Conservation (phyloP, 148 eudicot species). For the Rhododendron ovatum region DNA sequence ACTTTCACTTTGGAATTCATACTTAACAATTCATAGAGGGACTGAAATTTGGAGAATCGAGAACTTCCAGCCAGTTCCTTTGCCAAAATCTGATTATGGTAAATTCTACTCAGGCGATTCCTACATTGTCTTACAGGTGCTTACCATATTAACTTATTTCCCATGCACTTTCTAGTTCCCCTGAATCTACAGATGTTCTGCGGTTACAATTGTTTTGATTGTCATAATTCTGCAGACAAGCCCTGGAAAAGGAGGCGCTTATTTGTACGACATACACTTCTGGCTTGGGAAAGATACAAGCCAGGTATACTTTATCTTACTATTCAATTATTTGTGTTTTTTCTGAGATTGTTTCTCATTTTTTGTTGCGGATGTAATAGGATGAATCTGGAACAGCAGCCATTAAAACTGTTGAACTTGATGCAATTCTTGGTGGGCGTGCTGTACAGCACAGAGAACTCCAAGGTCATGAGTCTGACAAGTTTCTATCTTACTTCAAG, state of each 20-base stretch:
- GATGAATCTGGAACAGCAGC: constrained; percentile 99
- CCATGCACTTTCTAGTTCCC: background rate
- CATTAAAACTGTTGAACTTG: constrained; percentile 92
- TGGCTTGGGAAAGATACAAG: constrained; percentile 99
- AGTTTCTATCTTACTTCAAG: constrained; percentile 88
- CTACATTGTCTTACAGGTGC: constrained; percentile 69
- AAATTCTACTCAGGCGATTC: constrained; percentile 96
- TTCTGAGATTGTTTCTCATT: background rate
- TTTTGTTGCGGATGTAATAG: constrained; percentile 32
- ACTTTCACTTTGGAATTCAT: constrained; percentile 6
- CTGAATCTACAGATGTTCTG: background rate
- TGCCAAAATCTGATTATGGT: constrained; percentile 90
- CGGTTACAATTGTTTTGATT: background rate
- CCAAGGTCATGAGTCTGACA: constrained; percentile 95
- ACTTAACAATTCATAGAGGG: constrained; percentile 77
- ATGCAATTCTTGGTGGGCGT: constrained; percentile 87
- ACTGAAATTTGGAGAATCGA: constrained; percentile 98
- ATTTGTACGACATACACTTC: constrained; percentile 84
- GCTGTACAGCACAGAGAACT: constrained; percentile 94
- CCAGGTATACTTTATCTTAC: constrained; percentile 50
- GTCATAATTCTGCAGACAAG: constrained; percentile 47
- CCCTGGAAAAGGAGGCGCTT: constrained; percentile 91
- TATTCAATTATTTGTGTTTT: background rate
- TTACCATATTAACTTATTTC: constrained; percentile 7
- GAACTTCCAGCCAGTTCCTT: constrained; percentile 82